Evolutionary conservation across 768 basidiomycete genomes (phyloP), one percentile per base, ranked within the genome.

Genomic region (Podaxis sp.): DNA sequence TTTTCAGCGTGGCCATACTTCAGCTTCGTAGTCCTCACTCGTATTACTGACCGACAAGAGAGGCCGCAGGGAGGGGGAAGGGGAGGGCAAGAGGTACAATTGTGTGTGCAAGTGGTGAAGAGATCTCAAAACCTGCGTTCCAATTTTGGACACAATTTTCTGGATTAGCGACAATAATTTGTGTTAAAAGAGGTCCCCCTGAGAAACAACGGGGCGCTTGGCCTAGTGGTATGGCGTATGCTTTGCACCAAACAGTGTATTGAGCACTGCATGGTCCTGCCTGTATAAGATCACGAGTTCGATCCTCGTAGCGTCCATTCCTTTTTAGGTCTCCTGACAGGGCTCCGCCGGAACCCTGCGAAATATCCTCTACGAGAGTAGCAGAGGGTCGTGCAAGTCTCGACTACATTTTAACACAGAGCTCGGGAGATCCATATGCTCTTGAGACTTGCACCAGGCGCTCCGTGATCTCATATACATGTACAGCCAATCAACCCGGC

Each of bases 151-250:
- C 13, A 30, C 46, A 46, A 54, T 33, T 33, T 33, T 20, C 5
- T 11, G n/a, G 15, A 28, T 11, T 15, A 37, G 11, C 0, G 8
- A 10, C 10, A 33, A 10, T 8, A 33, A 1, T 5, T 17, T 4
- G 15, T 26, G n/a, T 17, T 40, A 6, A 5, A 44, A 11, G 8
- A 24, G 1, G 2, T 5, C 0, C 6, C 3, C 44, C 0, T 0
- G 8, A 46, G 41, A 20, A 37, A 44, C 8, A 11, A 20, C 40
- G 8, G 81, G 81, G 82, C 82, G 70, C 80, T 83, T 83, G 77
- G 82, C 82, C 78, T 81, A 82, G 82, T 78, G 82, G 82, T 83
- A 83, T 82, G 81, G 82, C 82, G 82, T 80, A 78, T 76, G 82
- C 82, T 83, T 83, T 80, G 82, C 82, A 82, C 65, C 49, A 56